Evolutionary conservation across 2,329 filamentous ascomycete species (phyloP).

Genomic region (Pseudocercospora fuligena): DNA sequence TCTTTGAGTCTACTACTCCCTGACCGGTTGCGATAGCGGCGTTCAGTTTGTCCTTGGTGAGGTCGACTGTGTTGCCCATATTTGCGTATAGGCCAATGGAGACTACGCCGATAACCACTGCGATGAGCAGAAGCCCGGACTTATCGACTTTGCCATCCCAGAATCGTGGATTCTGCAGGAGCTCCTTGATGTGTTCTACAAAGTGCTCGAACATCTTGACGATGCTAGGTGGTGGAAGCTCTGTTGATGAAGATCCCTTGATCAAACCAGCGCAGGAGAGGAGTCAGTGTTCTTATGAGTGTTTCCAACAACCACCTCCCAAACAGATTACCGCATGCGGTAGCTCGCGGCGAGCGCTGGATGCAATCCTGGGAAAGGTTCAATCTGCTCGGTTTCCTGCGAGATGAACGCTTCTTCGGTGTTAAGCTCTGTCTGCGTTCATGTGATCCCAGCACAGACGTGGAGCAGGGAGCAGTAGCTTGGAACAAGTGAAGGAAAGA

Average conservation of each 20-base stretch:
- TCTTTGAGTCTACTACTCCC: slow-evolving; percentile 29
- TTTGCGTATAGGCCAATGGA: slow-evolving; percentile 35
- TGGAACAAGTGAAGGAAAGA: background rate
- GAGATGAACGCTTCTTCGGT: background rate
- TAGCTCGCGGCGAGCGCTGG: background rate
- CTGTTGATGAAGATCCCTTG: background rate
- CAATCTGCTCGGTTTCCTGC: background rate
- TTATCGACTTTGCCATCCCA: slow-evolving; percentile 14
- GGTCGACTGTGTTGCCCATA: slow-evolving; percentile 28
- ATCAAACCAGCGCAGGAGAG: background rate
- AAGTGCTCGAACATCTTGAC: slow-evolving; percentile 4
- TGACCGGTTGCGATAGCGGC: slow-evolving; percentile 30
- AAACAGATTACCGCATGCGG: slow-evolving; percentile 7
- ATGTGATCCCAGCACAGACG: background rate
- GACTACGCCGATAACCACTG: slow-evolving; percentile 34
- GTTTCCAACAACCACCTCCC: background rate
- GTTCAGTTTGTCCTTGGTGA: slow-evolving; percentile 23
- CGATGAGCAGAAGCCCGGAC: slow-evolving; percentile 33
- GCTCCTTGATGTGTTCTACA: slow-evolving; percentile 4
- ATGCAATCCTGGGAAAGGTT: background rate
- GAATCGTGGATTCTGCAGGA: slow-evolving; percentile 10
- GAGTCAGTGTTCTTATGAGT: background rate
- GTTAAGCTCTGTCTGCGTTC: background rate
- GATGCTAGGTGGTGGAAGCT: background rate
- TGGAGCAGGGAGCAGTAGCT: background rate